Percentiles rank a stretch among this genome's conserved stretches.
Evolutionary conservation across 1,284 basidiomycete species (phyloP).

Genomic region (Psilocybe mexicana): DNA sequence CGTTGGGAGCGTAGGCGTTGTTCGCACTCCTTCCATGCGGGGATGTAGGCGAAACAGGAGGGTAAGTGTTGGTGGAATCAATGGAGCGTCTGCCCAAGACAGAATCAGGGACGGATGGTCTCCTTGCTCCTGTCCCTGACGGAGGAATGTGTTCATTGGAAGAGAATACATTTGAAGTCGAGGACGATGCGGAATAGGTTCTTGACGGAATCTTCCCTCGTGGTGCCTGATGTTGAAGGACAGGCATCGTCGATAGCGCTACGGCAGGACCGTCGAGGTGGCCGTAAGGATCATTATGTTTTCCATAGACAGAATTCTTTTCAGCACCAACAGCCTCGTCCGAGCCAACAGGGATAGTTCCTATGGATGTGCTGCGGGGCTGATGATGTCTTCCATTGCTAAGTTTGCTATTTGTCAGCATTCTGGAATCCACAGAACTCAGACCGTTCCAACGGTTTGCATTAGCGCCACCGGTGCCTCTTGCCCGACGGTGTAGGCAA

Average conservation of each 20-base stretch:
- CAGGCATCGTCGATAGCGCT: conserved; percentile 23
- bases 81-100: conserved; percentile 17
- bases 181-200: conserved; percentile 19
- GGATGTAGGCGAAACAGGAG: conserved; percentile 19
- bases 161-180: conserved; percentile 10
- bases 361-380: conserved; percentile 28
- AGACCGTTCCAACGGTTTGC: conserved; percentile 33
- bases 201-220: conserved; percentile 7
- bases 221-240: conserved; percentile 16
- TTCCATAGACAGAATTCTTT: conserved; percentile 24
- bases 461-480: conserved; percentile 9
- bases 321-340: conserved; percentile 23
- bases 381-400: conserved; percentile 17
- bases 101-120: conserved; percentile 16
- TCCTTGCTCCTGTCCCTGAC: conserved; percentile 4
- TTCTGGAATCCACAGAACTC: conserved; percentile 35
- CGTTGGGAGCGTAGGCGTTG: not conserved
- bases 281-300: not conserved
- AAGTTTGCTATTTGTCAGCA: conserved; percentile 11
- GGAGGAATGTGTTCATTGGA: conserved; percentile 2
- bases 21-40: conserved; percentile 10
- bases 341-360: conserved; percentile 24
- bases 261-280: conserved; percentile 23
- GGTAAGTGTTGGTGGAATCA: conserved; percentile 22
- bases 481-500: conserved; percentile 31